Conservation (phyloP, 495 filamentous ascomycete species). For the Xylaria nigripes region DNA sequence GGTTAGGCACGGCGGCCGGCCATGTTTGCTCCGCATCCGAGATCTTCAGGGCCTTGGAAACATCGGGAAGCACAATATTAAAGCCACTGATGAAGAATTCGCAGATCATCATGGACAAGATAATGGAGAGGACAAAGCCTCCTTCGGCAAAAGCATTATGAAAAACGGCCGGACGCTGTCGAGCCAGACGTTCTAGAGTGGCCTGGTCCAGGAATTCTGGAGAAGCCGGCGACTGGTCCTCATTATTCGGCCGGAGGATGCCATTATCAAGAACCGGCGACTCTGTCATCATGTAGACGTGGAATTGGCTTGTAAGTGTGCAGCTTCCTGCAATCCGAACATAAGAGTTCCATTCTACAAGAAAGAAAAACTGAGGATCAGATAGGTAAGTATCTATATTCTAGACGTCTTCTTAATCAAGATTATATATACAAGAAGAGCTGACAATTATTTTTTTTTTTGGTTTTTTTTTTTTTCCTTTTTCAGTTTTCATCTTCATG, state of each 20-base stretch:
- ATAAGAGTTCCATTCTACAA: neutral
- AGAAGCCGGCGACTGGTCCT: slow-evolving; percentile 8
- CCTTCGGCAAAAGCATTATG: slow-evolving; percentile 51
- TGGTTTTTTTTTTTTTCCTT: too few species aligned
- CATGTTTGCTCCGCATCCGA: slow-evolving; percentile 58
- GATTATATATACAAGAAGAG: too few species aligned
- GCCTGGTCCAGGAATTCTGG: slow-evolving; percentile 11
- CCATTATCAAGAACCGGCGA: slow-evolving; percentile 7
- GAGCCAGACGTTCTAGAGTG: slow-evolving; percentile 60
- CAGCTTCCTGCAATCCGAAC: neutral
- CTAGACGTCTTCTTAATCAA: too few species aligned
- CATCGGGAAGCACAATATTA: slow-evolving; percentile 67
- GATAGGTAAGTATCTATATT: too few species aligned
- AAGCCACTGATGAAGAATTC: slow-evolving; percentile 86
- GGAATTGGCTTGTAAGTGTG: neutral
- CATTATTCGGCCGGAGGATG: neutral
- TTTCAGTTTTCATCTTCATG: too few species aligned
- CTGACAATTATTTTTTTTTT: too few species aligned
- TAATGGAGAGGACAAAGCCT: slow-evolving; percentile 63
- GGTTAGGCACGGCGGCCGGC: slow-evolving; percentile 71
- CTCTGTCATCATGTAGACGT: slow-evolving; percentile 4
- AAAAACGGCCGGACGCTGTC: slow-evolving; percentile 63
- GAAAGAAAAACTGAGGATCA: too few species aligned
- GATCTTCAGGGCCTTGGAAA: slow-evolving; percentile 56
- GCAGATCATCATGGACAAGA: slow-evolving; percentile 65